Evolutionary conservation across 495 filamentous ascomycete species (phyloP).

Genomic region (Lophiostoma macrostomum): DNA sequence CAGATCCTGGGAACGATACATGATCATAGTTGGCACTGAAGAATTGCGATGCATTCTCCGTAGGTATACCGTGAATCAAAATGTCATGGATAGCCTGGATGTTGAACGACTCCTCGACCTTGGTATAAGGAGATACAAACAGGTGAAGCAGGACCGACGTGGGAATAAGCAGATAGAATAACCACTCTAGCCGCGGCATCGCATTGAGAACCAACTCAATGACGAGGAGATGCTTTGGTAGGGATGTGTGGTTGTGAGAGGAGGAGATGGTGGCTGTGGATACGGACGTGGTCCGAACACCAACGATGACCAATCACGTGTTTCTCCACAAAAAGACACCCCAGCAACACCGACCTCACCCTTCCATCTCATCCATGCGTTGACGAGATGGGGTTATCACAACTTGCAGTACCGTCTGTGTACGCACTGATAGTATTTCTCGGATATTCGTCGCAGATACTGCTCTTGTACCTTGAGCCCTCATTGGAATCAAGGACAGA

Average conservation of each 20-base stretch:
- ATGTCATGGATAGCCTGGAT: constrained; percentile 94
- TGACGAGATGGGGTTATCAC: constrained; percentile 20
- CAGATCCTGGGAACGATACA: constrained; percentile 83
- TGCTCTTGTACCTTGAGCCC: constrained; percentile 73
- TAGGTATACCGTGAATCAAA: constrained; percentile 71
- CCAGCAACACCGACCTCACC: too few relatives aligned
- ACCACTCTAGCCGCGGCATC: constrained; percentile 13
- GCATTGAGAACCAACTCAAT: neutral
- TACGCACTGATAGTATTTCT: constrained; percentile 70
- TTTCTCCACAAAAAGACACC: too few relatives aligned
- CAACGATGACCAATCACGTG: too few relatives aligned
- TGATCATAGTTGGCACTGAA: constrained; percentile 74
- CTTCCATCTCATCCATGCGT: neutral
- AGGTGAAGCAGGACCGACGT: constrained; percentile 67
- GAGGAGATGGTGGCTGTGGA: neutral
- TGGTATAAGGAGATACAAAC: constrained; percentile 81
- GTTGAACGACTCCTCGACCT: constrained; percentile 99
- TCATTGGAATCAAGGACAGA: constrained; percentile 61
- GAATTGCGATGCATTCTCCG: constrained; percentile 47
- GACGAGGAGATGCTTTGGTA: neutral
- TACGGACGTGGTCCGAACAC: neutral
- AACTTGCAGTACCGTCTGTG: constrained; percentile 57
- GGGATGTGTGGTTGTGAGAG: neutral
- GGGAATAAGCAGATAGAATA: constrained; percentile 26
- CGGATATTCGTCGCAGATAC: constrained; percentile 76